Percentiles rank a stretch among this genome's conserved stretches.
Conservation (phyloP, 305 asterid genomes). For the Galium porrigens region DNA sequence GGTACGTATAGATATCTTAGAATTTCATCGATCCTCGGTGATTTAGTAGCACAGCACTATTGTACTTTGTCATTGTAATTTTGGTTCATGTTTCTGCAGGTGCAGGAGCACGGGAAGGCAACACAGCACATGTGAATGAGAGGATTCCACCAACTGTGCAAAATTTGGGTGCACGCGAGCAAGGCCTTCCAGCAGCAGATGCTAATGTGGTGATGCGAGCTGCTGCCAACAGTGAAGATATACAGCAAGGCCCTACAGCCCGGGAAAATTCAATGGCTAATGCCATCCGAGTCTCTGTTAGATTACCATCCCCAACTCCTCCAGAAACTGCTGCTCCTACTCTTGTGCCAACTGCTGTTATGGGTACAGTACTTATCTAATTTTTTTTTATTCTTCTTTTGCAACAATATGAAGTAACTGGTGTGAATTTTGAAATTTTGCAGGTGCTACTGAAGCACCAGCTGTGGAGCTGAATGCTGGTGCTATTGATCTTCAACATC, state of each 20-base stretch:
- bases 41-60: background rate
- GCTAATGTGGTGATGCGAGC: background rate
- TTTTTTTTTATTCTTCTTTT: background rate
- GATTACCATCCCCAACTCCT: conserved; percentile 3
- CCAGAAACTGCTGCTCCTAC: conserved; percentile 14
- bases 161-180: background rate
- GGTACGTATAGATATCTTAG: conserved; percentile 17
- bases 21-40: background rate
- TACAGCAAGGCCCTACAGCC: background rate
- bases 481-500: background rate
- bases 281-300: background rate
- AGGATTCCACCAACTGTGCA: background rate
- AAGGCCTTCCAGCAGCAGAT: background rate
- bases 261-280: conserved; percentile 3
- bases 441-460: conserved; percentile 4
- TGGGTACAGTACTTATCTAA: background rate
- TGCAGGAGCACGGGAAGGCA: background rate
- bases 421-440: background rate
- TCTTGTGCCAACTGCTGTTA: conserved; percentile 6
- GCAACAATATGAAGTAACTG: background rate
- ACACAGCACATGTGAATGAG: background rate
- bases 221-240: background rate
- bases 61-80: background rate
- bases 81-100: background rate
- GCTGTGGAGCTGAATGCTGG: background rate